Evolutionary conservation across 257 asterid species (phyloP).

Genomic region (Petrea volubilis): DNA sequence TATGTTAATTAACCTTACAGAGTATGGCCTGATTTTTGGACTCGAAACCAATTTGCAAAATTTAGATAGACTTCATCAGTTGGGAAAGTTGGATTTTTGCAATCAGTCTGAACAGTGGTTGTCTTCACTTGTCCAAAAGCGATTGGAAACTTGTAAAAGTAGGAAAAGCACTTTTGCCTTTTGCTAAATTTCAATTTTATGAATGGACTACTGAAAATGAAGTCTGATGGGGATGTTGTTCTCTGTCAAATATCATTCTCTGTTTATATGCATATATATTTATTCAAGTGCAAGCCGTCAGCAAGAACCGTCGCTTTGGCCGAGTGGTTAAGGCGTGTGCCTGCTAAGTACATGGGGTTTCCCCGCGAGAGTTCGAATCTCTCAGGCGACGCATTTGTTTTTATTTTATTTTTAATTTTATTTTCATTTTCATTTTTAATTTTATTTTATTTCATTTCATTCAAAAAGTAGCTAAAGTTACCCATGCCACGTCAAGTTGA

Average conservation of each 20-base stretch:
- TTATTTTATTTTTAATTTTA: too few relatives aligned
- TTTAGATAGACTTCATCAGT: not conserved
- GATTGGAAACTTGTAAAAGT: not conserved
- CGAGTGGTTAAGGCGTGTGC: conserved; percentile 83
- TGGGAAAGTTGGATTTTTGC: not conserved
- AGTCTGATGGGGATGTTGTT: not conserved
- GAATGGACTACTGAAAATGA: not conserved
- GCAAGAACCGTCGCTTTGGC: conserved; percentile 62
- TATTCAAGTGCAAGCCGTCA: too few relatives aligned
- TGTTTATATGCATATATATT: too few relatives aligned
- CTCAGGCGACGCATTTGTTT: conserved; percentile 88
- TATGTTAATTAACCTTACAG: too few relatives aligned
- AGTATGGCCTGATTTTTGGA: too few relatives aligned
- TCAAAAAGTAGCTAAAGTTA: too few relatives aligned
- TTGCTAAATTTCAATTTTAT: not conserved
- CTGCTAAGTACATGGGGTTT: conserved; percentile 94
- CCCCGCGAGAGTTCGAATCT: conserved; percentile 99
- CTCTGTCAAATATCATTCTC: not conserved
- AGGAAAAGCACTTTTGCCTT: not conserved
- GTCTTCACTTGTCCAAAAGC: not conserved
- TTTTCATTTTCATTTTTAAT: too few relatives aligned
- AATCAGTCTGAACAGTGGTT: not conserved
- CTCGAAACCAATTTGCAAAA: not conserved
- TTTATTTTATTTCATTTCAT: too few relatives aligned
- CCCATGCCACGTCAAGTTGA: too few relatives aligned